Base-by-base conservation (phyloP, 306 rosid genomes). In the Sophora flavescens region DNA sequence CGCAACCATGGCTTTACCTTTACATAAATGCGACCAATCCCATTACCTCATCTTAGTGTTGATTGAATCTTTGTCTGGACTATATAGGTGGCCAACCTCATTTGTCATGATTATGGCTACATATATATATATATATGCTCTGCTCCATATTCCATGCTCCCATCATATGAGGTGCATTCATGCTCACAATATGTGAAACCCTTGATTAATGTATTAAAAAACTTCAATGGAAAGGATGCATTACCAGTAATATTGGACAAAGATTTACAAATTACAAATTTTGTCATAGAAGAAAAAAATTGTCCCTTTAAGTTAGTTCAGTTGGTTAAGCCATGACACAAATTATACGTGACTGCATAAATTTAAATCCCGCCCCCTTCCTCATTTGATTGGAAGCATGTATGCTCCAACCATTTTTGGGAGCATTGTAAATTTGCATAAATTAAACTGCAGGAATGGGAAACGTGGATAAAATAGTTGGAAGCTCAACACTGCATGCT, bases 1-100 rank as follows among this genome's bases (percentile, higher is more conserved):
- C 68, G 7, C 76, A 62, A 35, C 41, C 4, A 54, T 36, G 61
- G 70, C 69, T 75, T 81, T 44, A 58, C 72, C 73, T 62, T 52
- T 63, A 18, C 36, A 68, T 63, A 53, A 69, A 77, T 74, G 80
- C 9, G 62, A 30, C 22, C 59, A 50, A 60, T 13, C 79, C 57
- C 41, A 60, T 61, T 61, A 36, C 79, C 74, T 47, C 22, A 62
- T 30, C 69, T 63, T 74, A 61, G 73, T 30, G 71, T 57, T 85
- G 86, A 85, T 81, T 74, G 79, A 63, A 75, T 75, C n/a, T 53
- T 6, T 84, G 66, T 63, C 65, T 48, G 17, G 45, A 47, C 62
- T 70, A 45, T 71, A 14, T 44, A 63, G 68, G 56, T 39, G 68
- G 77, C 28, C 70, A 78, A 61, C 74, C 50, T 44, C 61, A 26